Base-by-base conservation (phyloP, 78 protist species). In the Ministeria vibrans region DNA sequence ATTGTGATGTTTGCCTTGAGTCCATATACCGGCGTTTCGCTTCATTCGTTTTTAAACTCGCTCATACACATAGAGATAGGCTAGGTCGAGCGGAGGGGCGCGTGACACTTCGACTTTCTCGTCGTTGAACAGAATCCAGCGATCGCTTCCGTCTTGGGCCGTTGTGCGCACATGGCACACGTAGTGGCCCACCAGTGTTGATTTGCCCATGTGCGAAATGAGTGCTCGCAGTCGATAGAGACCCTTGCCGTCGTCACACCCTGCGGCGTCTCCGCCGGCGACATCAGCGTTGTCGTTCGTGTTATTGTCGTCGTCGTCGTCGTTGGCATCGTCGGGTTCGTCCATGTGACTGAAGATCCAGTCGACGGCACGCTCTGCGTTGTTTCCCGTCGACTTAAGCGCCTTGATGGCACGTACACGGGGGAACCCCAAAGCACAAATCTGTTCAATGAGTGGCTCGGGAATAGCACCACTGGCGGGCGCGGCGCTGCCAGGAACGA, bases 321-420 rank as follows among this genome's bases (percentile, higher is more conserved):
- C 75, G 34, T 51, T 51, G 30, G 64, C 32, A 61, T 66, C 88
- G 43, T 78, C 83, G 23, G 80, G 76, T n/a, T n/a, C n/a, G n/a
- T n/a, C n/a, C n/a, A n/a, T n/a, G 70, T 84, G 82, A 42, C 66
- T 51, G 61, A 84, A 84, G 63, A 84, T 66, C 74, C 73, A 84
- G 78, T 84, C 82, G 27, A 66, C 83, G n/a, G 88, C 88, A 30
- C 88, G 43, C 55, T 84, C 88, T 42, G 32, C 28, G 72, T 70
- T 51, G 32, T 42, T 43, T 1, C 59, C 78, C 77, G 88, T 77
- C 41, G 36, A 1, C 32, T 46, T 0, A 1, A 84, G 62, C 9
- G 83, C 83, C 44, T 51, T 30, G 11, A 4, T 5, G 6, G 76
- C 73, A 44, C 66, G 83, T 63, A 36, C 75, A 7, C 25, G 53